Evolutionary conservation across 805 yeast species (phyloP).

Genomic region (Torulaspora maleeae): DNA sequence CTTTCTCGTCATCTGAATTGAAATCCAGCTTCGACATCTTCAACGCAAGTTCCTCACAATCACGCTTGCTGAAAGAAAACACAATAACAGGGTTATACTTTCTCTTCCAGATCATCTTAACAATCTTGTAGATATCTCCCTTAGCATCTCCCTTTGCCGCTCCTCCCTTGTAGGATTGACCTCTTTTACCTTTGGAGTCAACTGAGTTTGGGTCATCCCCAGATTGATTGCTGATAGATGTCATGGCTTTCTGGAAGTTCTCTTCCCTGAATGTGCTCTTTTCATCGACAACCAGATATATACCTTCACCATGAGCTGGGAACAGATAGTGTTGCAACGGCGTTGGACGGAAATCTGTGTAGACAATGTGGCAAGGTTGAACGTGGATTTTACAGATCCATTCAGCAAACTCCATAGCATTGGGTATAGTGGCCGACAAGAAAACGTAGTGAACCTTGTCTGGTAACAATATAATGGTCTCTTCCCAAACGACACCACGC

Average conservation of each 20-base stretch:
- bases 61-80: conserved; percentile 95
- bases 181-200: conserved; percentile 61
- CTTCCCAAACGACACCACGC: conserved; percentile 99
- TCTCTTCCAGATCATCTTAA: conserved; percentile 96
- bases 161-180: conserved; percentile 85
- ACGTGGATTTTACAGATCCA: conserved; percentile 94
- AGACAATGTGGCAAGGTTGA: conserved; percentile 98
- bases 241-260: conserved; percentile 97
- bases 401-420: conserved; percentile 97
- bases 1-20: conserved; percentile 90
- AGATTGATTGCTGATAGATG: conserved; percentile 71
- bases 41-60: conserved; percentile 89
- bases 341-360: conserved; percentile 98
- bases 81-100: conserved; percentile 97
- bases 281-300: conserved; percentile 95
- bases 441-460: conserved; percentile 94
- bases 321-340: conserved; percentile 95
- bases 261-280: conserved; percentile 95
- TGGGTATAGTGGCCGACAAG: conserved; percentile 93
- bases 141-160: conserved; percentile 53
- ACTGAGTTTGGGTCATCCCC: conserved; percentile 78
- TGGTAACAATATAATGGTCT: conserved; percentile 90
- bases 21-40: conserved; percentile 95
- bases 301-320: conserved; percentile 99
- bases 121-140: conserved; percentile 92